A percentile compares a stretch with the other conserved stretches of the same genome.
Conservation (phyloP, 108 stramenopile species). For the Pseudonitzschia multistriata region DNA sequence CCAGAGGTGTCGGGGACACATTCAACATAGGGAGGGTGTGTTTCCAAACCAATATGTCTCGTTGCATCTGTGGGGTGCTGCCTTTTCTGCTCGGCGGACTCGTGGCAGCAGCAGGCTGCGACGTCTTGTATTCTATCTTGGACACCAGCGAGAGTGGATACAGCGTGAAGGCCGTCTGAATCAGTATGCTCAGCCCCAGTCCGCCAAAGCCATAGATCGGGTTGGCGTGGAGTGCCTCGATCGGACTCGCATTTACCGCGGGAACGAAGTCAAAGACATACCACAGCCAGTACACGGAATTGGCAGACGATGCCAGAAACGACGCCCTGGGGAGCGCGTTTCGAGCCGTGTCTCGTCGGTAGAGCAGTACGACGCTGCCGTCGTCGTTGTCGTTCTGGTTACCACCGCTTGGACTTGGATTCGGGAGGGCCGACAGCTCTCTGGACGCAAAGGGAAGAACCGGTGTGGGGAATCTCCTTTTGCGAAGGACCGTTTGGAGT, state of each 20-base stretch:
- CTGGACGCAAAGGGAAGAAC: not conserved
- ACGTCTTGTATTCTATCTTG: conserved; percentile 4
- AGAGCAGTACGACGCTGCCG: not conserved
- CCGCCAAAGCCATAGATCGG: conserved; percentile 11
- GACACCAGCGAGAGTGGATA: conserved; percentile 12
- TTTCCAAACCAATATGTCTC: conserved; percentile 13
- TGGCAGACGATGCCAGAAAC: conserved; percentile 12
- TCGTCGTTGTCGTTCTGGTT: not conserved
- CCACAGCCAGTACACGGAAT: conserved; percentile 19
- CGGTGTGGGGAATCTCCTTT: too few species aligned
- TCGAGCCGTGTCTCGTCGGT: conserved; percentile 6
- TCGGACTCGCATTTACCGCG: conserved; percentile 7
- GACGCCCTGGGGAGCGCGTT: conserved; percentile 4
- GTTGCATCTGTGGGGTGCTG: not conserved
- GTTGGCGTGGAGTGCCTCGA: conserved; percentile 6
- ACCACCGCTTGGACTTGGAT: not conserved
- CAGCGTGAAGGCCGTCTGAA: conserved; percentile 13
- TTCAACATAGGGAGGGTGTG: conserved; percentile 1
- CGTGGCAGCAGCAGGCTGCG: not conserved
- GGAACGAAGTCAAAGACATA: conserved; percentile 16
- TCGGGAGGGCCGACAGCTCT: not conserved
- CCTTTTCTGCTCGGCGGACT: not conserved
- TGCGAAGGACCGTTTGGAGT: too few species aligned
- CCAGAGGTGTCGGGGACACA: conserved; percentile 1
- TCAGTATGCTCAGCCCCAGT: conserved; percentile 10